Percentiles rank a stretch among this genome's conserved stretches.
phyloP scores from a whole-genome alignment of 1,139 yeast genomes.

The Yamadazyma friedrichii region DNA sequence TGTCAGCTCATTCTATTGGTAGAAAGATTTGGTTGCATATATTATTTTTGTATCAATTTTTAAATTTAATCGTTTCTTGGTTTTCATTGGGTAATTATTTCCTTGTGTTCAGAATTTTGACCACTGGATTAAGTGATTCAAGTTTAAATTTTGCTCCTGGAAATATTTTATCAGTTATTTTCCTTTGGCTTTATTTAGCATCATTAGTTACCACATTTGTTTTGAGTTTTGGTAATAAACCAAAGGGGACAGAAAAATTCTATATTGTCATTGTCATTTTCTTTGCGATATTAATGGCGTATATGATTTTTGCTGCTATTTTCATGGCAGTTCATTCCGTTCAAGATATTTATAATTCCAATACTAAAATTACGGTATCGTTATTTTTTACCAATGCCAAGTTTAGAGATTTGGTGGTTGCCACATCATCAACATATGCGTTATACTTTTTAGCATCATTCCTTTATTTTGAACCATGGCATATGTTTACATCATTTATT shows the following conservation, averaged over 20 bases:
- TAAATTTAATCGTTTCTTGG: conserved; percentile 63
- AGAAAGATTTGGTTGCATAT: conserved; percentile 44
- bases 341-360: conserved; percentile 30
- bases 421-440: conserved; percentile 47
- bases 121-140: conserved; percentile 61
- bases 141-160: conserved; percentile 61
- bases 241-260: conserved; percentile 83
- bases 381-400: conserved; percentile 42
- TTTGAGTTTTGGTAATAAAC: conserved; percentile 89
- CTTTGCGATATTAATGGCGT: conserved; percentile 89
- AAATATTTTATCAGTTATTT: conserved; percentile 70
- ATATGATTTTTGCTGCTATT: conserved; percentile 71
- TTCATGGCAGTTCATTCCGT: conserved; percentile 49
- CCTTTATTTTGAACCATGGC: conserved; percentile 51
- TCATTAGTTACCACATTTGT: conserved; percentile 91
- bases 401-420: conserved; percentile 49
- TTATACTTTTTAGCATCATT: conserved; percentile 47
- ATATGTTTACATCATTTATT: conserved; percentile 48
- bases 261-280: conserved; percentile 82
- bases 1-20: conserved; percentile 39
- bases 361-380: conserved; percentile 34
- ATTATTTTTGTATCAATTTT: conserved; percentile 44
- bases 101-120: conserved; percentile 75
- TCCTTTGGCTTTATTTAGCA: conserved; percentile 86
- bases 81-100: conserved; percentile 80